Conservation (phyloP, 2,329 filamentous ascomycete genomes). For the Trichoderma koningii region DNA sequence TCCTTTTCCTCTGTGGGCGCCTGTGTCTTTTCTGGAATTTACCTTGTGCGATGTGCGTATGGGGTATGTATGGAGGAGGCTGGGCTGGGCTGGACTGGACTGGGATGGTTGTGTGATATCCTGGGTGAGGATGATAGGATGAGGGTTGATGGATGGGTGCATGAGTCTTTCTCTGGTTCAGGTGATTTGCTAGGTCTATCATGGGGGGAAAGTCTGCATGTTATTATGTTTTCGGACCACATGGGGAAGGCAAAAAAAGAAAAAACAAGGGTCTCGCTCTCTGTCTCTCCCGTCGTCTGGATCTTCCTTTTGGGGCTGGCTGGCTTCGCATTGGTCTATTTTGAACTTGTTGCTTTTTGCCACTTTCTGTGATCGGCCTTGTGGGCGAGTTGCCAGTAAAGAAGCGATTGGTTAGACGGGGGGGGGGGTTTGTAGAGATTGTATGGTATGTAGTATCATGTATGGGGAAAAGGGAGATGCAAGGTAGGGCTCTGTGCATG, state of each 20-base stretch:
- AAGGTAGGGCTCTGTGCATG: no score
- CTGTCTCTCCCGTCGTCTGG: no score
- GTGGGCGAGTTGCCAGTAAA: no score
- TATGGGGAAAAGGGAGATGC: no score
- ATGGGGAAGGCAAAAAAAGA: not conserved
- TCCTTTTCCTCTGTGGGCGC: no score
- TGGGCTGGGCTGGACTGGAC: no score
- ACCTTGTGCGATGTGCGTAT: no score
- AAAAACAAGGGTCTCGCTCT: not conserved
- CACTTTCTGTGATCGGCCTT: conserved; percentile 9
- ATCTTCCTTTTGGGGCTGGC: not conserved
- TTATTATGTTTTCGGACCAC: not conserved
- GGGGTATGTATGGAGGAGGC: no score
- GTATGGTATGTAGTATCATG: no score
- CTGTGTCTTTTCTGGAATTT: no score
- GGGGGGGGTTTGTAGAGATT: no score
- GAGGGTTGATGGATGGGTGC: conserved; percentile 19
- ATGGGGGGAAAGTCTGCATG: not conserved
- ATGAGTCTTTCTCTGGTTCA: not conserved
- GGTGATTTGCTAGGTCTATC: not conserved
- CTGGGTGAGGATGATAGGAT: conserved; percentile 1
- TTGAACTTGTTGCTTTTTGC: conserved; percentile 2
- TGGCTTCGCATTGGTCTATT: not conserved
- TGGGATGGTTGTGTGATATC: not conserved
- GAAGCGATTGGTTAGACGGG: no score